These are phyloP conservation scores for Neocucurbitaria cava DNA, from an alignment of 2,329 filamentous ascomycete species.

Conservation along the genomic window DNA sequence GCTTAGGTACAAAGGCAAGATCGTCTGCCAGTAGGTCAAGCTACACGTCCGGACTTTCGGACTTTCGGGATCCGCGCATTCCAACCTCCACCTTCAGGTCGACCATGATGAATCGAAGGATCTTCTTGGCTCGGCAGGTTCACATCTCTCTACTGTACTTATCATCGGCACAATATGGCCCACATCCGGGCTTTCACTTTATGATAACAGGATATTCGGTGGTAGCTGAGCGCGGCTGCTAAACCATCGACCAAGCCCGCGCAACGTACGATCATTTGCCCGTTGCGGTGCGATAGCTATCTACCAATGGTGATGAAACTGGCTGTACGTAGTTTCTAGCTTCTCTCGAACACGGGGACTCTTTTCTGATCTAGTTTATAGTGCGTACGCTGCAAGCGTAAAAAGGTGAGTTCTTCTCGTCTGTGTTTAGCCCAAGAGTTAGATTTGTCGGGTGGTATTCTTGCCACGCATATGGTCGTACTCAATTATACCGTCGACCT, in stretches of 20 bases:
- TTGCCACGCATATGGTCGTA: too few species aligned
- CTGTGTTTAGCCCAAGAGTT: neutral
- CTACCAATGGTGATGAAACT: conserved; percentile 14
- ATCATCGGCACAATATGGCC: neutral
- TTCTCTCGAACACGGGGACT: neutral
- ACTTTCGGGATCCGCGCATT: neutral
- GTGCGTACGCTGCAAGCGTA: conserved; percentile 30
- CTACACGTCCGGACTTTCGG: neutral
- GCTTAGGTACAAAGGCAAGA: too few species aligned
- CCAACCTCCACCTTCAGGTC: neutral
- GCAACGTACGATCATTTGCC: neutral
- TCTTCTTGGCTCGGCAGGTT: neutral
- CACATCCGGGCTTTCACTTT: neutral
- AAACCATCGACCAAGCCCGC: too few species aligned
- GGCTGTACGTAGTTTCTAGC: conserved; percentile 14
- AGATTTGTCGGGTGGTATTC: neutral
- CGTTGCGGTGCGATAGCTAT: neutral
- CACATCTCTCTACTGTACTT: neutral
- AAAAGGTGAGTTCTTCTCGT: conserved; percentile 11
- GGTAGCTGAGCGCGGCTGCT: neutral
- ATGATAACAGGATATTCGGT: neutral
- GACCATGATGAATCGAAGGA: neutral
- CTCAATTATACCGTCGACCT: neutral
- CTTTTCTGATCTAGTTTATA: neutral
- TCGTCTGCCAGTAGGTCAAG: too few species aligned